These are phyloP conservation scores for Lippia alba DNA, from an alignment of 305 asterid species.

Conservation along the genomic window DNA sequence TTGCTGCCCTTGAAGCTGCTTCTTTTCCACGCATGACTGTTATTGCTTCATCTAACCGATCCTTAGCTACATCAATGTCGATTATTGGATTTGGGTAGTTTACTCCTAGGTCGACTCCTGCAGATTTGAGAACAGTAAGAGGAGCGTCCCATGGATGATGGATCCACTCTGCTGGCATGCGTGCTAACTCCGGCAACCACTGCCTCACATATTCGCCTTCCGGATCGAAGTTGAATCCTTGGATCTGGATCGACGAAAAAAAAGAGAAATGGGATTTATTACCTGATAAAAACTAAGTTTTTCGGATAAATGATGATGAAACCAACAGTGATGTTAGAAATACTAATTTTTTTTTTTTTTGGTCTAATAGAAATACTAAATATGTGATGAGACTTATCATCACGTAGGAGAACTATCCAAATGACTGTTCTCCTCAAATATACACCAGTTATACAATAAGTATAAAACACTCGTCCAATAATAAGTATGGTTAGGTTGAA, in stretches of 20 bases:
- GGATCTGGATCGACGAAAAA: constrained; percentile 52
- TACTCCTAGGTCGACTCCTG: constrained; percentile 82
- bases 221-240: constrained; percentile 84
- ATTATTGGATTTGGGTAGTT: constrained; percentile 86
- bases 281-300: neutral
- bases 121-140: constrained; percentile 62
- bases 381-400: too few relatives aligned
- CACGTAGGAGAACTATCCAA: too few relatives aligned
- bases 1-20: constrained; percentile 48
- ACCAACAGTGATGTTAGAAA: neutral
- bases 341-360: too few relatives aligned
- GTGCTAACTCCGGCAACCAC: constrained; percentile 90
- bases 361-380: too few relatives aligned
- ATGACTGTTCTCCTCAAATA: too few relatives aligned
- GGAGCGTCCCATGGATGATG: constrained; percentile 99
- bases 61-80: constrained; percentile 75
- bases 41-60: constrained; percentile 76
- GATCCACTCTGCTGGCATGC: constrained; percentile 92
- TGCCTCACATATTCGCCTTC: constrained; percentile 90
- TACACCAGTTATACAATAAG: too few relatives aligned
- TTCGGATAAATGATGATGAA: neutral
- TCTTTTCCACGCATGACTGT: constrained; percentile 61
- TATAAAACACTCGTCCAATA: too few relatives aligned
- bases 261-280: neutral
- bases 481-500: too few relatives aligned